A percentile compares a stretch with the other conserved stretches of the same genome.
Conservation (phyloP, 331 rosid genomes). For the Malus hybrid region DNA sequence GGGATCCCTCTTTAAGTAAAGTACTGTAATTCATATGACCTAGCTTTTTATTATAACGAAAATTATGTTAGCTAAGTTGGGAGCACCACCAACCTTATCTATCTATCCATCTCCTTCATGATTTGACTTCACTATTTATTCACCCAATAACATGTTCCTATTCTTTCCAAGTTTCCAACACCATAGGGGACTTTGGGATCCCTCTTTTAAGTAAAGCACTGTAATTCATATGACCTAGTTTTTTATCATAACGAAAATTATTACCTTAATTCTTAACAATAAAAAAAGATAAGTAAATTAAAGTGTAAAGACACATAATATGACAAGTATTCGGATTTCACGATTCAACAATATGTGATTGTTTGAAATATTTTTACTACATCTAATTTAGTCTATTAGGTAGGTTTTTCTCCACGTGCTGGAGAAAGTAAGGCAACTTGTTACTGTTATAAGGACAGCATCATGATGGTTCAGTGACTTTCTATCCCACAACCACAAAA, state of each 20-base stretch:
- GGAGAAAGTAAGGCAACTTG: neutral
- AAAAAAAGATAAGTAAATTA: no score
- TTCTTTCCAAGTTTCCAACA: neutral
- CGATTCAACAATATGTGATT: no score
- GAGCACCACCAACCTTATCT: no score
- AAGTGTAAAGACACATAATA: no score
- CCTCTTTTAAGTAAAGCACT: neutral
- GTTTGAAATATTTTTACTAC: no score
- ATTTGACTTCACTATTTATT: constrained; percentile 14
- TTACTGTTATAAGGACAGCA: neutral
- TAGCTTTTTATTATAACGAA: no score
- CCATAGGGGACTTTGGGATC: neutral
- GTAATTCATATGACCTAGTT: neutral
- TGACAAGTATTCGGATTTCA: no score
- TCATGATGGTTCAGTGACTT: neutral
- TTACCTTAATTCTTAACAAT: no score
- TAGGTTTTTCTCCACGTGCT: neutral
- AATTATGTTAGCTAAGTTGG: no score
- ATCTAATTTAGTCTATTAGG: no score
- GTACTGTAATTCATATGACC: neutral
- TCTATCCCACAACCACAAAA: neutral
- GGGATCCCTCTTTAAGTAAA: neutral
- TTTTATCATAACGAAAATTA: no score
- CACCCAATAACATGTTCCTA: neutral
- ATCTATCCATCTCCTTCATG: neutral